Base-by-base conservation (phyloP, 805 yeast species). In the Candida ponderosae region DNA sequence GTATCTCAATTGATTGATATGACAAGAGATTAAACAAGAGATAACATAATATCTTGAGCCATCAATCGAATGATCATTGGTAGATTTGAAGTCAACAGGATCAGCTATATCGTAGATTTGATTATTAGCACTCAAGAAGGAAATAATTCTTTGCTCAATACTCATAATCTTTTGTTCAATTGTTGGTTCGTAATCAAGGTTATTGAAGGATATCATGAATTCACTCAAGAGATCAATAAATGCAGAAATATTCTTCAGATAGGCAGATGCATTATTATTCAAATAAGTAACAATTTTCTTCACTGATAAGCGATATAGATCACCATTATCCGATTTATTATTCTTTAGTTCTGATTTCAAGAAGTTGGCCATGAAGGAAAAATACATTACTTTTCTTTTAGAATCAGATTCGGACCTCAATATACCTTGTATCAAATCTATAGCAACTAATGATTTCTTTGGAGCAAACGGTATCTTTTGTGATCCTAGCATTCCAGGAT, bases 401-500 rank as follows among this genome's bases (percentile, higher is more conserved):
- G 39, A 31, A 1, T 38, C 27, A 1, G 46, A 21, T 18, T 40
- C 41, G 17, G 32, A 40, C 16, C 34, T 45, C 28, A 50, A 33
- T 9, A 53, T 18, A 17, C 42, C 42, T 17, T 43, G 35, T 1
- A 51, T 36, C 4, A 53, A 27, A 20, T 35, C 41, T 6, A 37
- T 39, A 2, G 48, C 38, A 4, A 52, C 42, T 23, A 45, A 49
- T 2, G 46, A 27, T n/a, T 46, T 44, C 13, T 51, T 45, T 0
- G 50, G 39, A 20, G 46, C 50, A 9, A 50, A 38, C n/a, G 45
- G 23, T 1, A 36, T 19, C n/a, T 41, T 43, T n/a, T 34, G 37
- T 14, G 43, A 37, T 10, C 30, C 38, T 15, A 46, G 8, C 4
- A 48, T 24, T 13, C 30, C 37, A 0, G 46, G 43, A 35, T 52